phyloP scores from a whole-genome alignment of 257 asterid genomes.

The Solanum corneliomulleri region DNA sequence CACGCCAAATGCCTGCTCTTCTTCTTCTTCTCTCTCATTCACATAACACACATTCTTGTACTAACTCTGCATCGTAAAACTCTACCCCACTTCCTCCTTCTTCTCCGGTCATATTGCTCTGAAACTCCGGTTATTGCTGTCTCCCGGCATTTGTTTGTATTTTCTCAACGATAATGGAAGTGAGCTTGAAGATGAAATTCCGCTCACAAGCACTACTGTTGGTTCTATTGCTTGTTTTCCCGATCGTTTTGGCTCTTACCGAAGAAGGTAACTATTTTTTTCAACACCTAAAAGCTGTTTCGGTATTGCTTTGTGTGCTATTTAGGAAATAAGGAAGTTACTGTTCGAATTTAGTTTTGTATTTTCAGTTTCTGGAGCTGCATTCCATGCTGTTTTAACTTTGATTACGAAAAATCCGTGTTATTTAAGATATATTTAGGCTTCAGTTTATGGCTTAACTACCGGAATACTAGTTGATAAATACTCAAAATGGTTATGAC shows the following conservation, averaged over 20 bases:
- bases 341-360: background rate
- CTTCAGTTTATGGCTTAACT: background rate
- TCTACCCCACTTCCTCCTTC: background rate
- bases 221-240: slow-evolving; percentile 8
- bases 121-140: background rate
- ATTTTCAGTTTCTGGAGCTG: background rate
- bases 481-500: background rate
- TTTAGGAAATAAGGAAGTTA: background rate
- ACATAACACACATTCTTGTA: slow-evolving; percentile 17
- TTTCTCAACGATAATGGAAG: slow-evolving; percentile 5
- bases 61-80: background rate
- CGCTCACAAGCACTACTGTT: background rate
- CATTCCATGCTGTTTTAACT: background rate
- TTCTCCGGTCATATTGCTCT: background rate
- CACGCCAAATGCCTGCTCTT: slow-evolving; percentile 97
- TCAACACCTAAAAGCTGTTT: background rate
- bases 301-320: background rate
- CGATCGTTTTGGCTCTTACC: slow-evolving; percentile 30
- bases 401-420: background rate
- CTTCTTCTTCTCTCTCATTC: background rate
- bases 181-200: background rate
- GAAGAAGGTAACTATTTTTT: slow-evolving; percentile 37
- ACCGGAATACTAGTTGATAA: background rate
- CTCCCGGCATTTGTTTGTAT: background rate
- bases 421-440: background rate